Conservation (phyloP, 129 eudicot genomes). For the Silybum marianum region DNA sequence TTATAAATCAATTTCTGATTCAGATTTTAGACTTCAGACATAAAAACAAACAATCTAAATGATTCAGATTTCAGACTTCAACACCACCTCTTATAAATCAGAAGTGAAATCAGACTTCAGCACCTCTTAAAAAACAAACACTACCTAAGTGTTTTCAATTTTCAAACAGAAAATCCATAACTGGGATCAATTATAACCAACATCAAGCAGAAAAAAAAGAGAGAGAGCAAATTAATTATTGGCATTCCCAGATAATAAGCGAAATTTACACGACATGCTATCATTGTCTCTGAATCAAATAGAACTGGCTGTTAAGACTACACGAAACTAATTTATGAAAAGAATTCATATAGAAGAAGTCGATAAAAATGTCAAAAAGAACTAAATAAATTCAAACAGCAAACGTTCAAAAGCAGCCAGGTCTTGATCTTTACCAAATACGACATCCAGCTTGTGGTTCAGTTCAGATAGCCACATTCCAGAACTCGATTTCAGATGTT, state of each 20-base stretch:
- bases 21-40: too few species aligned
- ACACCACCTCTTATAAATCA: too few species aligned
- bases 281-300: neutral
- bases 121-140: too few species aligned
- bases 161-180: neutral
- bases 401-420: slow-evolving; percentile 30
- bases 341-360: slow-evolving; percentile 26
- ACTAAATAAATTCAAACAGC: slow-evolving; percentile 32
- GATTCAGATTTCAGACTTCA: too few species aligned
- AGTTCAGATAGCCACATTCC: slow-evolving; percentile 19
- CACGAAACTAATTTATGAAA: slow-evolving; percentile 18
- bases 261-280: slow-evolving; percentile 17
- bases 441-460: slow-evolving; percentile 4
- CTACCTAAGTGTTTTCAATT: too few species aligned
- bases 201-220: slow-evolving; percentile 5
- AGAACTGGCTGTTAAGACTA: slow-evolving; percentile 26
- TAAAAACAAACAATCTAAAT: too few species aligned
- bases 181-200: neutral
- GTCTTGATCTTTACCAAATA: slow-evolving; percentile 30
- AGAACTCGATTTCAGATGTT: neutral
- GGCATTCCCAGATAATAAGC: slow-evolving; percentile 30
- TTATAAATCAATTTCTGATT: too few species aligned
- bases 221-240: slow-evolving; percentile 26
- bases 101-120: too few species aligned
- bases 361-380: slow-evolving; percentile 18